phyloP scores from a whole-genome alignment of 1,139 yeast species.

The Blastobotrys serpentis region DNA sequence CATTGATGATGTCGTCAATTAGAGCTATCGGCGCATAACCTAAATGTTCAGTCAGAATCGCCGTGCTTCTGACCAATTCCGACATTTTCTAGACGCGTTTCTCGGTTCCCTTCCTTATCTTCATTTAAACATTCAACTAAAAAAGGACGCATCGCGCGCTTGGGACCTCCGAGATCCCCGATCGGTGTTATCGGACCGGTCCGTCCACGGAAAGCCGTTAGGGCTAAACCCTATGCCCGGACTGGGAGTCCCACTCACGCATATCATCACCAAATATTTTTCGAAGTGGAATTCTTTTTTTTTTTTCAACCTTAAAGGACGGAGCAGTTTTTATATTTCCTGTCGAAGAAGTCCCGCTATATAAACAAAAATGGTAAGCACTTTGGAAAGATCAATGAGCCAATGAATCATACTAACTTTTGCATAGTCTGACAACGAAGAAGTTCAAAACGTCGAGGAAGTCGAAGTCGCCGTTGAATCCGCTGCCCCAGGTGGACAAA shows the following conservation, averaged over 20 bases:
- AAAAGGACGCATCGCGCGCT: too few species aligned
- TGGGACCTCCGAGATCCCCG: too few species aligned
- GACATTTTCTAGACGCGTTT: constrained; percentile 14
- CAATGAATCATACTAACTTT: not conserved
- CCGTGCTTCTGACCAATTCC: constrained; percentile 38
- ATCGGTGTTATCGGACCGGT: too few species aligned
- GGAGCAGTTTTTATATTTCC: constrained; percentile 34
- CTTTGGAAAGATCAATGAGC: too few species aligned
- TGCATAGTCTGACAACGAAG: constrained; percentile 44
- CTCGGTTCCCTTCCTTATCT: too few species aligned
- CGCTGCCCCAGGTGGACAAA: constrained; percentile 67
- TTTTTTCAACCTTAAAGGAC: constrained; percentile 27
- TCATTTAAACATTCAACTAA: too few species aligned
- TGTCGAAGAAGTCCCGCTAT: constrained; percentile 39
- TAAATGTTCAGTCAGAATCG: constrained; percentile 77
- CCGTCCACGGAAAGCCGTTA: too few species aligned
- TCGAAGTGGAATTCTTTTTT: not conserved
- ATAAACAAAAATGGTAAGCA: constrained; percentile 25
- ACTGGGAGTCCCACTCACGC: too few species aligned
- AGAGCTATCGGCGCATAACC: constrained; percentile 86
- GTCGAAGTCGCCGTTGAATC: constrained; percentile 82
- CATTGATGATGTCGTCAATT: constrained; percentile 85
- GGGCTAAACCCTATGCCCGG: constrained; percentile 19
- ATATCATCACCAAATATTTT: not conserved
- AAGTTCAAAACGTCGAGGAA: constrained; percentile 53